A percentile compares a stretch with the other conserved stretches of the same genome.
phyloP scores from a whole-genome alignment of 75 land plant species.

The Pseudotsuga menziesii region DNA sequence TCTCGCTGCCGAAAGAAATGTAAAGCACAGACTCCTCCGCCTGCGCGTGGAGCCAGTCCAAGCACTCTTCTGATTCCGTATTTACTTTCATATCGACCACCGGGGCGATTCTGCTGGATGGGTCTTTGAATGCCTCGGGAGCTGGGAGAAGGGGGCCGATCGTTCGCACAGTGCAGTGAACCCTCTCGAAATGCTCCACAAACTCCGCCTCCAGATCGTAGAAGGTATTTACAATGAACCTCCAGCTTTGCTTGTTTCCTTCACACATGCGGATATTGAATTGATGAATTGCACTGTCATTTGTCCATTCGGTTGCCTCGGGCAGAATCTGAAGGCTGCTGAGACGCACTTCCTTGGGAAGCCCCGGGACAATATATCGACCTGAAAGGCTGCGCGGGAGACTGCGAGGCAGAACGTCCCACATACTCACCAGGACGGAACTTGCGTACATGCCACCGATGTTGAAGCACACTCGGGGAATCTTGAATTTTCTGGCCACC shows the following conservation, averaged over 20 bases:
- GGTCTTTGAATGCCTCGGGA: not conserved
- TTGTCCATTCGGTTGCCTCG: not conserved
- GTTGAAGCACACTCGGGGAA: too few species aligned
- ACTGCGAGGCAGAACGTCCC: not conserved
- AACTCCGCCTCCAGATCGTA: not conserved
- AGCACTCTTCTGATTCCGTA: not conserved
- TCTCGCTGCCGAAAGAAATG: too few species aligned
- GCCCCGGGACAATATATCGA: too few species aligned
- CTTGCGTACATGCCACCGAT: not conserved
- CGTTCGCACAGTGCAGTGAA: not conserved
- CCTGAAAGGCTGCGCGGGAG: not conserved
- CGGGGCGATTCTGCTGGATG: not conserved
- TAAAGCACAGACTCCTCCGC: too few species aligned
- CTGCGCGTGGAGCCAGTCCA: conserved; percentile 19
- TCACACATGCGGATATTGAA: not conserved
- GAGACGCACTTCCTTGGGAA: not conserved
- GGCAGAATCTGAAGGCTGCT: not conserved
- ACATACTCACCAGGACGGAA: not conserved
- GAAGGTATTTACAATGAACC: too few species aligned
- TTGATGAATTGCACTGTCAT: not conserved
- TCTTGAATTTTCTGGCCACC: not conserved
- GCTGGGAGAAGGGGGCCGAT: not conserved
- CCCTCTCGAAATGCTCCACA: conserved; percentile 1
- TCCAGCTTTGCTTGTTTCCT: not conserved
- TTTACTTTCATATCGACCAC: too few species aligned